Conservation (phyloP, 208 protist species). For the Balamuthia mandrillaris region DNA sequence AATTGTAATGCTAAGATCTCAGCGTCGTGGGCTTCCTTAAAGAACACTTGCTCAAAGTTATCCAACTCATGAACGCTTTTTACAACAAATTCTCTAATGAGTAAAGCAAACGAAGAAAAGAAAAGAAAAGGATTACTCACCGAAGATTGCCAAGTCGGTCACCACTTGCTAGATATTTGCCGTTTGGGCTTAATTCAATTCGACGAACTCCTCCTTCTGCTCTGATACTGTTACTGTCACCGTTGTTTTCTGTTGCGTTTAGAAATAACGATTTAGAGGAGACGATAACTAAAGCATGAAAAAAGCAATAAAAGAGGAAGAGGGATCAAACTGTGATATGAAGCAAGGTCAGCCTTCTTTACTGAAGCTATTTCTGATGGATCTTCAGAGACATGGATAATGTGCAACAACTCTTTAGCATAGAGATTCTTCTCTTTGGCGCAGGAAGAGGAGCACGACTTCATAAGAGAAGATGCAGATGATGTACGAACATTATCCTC, state of each 20-base stretch:
- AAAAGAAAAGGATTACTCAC: too few relatives aligned
- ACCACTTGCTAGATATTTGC: slow-evolving; percentile 22
- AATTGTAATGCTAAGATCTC: slow-evolving; percentile 39
- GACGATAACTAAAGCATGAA: too few relatives aligned
- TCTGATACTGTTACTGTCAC: not conserved
- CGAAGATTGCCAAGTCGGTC: slow-evolving; percentile 31
- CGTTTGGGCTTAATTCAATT: slow-evolving; percentile 30
- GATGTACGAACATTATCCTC: not conserved
- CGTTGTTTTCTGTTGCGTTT: not conserved
- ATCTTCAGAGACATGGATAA: not conserved
- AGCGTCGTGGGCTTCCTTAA: slow-evolving; percentile 5
- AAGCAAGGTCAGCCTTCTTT: too few relatives aligned
- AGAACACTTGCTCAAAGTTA: not conserved
- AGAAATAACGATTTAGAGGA: too few relatives aligned
- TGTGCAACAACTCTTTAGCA: not conserved
- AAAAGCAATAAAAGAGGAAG: too few relatives aligned
- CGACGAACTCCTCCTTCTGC: slow-evolving; percentile 32
- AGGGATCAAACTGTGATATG: too few relatives aligned
- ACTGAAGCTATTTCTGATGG: too few relatives aligned
- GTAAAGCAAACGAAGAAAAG: too few relatives aligned
- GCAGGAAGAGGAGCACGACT: not conserved
- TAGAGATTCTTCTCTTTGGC: slow-evolving; percentile 3
- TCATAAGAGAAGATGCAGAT: not conserved
- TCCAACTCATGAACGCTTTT: not conserved
- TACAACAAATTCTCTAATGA: too few relatives aligned